Conservation (phyloP, 2,329 filamentous ascomycete genomes). For the Nemania bipapillata region DNA sequence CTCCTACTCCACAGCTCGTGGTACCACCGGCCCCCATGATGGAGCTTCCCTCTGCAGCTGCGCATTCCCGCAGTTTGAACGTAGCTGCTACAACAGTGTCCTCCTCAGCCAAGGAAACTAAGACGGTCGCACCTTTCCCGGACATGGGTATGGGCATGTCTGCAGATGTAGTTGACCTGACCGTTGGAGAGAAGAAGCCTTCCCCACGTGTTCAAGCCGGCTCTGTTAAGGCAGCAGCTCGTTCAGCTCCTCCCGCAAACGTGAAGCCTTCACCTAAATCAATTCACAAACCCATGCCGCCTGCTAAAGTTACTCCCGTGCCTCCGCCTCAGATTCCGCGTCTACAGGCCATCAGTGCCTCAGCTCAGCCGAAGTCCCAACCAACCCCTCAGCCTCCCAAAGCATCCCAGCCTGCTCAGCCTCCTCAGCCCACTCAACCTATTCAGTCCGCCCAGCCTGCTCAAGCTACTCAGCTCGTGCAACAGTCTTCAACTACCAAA, state of each 20-base stretch:
- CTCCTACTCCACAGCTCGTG: constrained; percentile 39
- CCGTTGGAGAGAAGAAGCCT: constrained; percentile 43
- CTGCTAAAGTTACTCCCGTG: constrained; percentile 45
- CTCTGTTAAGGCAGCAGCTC: constrained; percentile 38
- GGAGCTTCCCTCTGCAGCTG: constrained; percentile 52
- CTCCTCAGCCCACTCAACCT: no score
- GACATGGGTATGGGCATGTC: constrained; percentile 65
- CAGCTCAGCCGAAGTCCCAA: constrained; percentile 39
- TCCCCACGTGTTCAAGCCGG: constrained; percentile 45
- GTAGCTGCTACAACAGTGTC: constrained; percentile 42
- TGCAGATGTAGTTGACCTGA: constrained; percentile 48
- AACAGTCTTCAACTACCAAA: constrained; percentile 39
- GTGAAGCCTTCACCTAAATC: constrained; percentile 48
- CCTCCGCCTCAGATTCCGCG: constrained; percentile 47
- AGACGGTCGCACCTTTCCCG: constrained; percentile 65
- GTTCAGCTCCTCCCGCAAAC: constrained; percentile 43
- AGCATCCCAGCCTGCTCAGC: constrained; percentile 24
- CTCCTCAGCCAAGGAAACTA: constrained; percentile 53
- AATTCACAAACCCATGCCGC: constrained; percentile 40
- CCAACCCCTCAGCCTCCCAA: constrained; percentile 31
- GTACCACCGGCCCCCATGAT: constrained; percentile 49
- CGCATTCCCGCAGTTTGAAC: constrained; percentile 50
- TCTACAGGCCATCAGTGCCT: constrained; percentile 39
- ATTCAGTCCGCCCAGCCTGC: no score
- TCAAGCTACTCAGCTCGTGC: constrained; percentile 35